phyloP scores from a whole-genome alignment of 2,329 filamentous ascomycete species.

The Aspergillus pseudoglaucus region DNA sequence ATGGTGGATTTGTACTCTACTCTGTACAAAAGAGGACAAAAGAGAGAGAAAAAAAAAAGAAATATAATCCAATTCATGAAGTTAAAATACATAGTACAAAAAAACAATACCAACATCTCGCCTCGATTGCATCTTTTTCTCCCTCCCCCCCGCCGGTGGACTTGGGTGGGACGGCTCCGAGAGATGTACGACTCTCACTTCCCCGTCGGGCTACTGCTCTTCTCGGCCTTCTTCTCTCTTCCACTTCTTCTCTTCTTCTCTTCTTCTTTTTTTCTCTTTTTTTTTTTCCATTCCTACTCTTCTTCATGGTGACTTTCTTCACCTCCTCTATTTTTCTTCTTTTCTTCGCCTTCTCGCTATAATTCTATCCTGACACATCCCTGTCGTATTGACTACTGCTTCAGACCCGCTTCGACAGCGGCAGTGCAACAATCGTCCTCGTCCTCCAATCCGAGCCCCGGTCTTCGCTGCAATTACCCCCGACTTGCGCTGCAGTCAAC shows the following conservation, averaged over 20 bases:
- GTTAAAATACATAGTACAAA: background rate
- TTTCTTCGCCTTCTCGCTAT: conserved; percentile 1
- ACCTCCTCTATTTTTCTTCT: background rate
- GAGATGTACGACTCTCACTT: background rate
- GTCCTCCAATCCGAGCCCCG: background rate
- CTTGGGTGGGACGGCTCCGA: background rate
- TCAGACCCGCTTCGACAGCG: background rate
- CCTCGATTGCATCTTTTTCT: background rate
- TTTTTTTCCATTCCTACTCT: background rate
- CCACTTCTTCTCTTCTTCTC: background rate
- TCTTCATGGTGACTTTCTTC: background rate
- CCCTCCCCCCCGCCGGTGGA: background rate
- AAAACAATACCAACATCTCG: background rate
- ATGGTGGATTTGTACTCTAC: too few relatives aligned
- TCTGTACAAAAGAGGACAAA: background rate
- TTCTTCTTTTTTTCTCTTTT: background rate
- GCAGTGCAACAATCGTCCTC: background rate
- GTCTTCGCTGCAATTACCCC: background rate
- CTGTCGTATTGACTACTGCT: background rate
- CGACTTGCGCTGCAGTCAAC: background rate
- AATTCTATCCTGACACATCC: background rate
- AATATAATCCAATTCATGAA: background rate
- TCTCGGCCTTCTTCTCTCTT: background rate
- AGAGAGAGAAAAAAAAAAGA: background rate
- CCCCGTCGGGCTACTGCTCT: background rate